Conservation (phyloP, 441 rosid species). For the Adansonia rubrostipa region DNA sequence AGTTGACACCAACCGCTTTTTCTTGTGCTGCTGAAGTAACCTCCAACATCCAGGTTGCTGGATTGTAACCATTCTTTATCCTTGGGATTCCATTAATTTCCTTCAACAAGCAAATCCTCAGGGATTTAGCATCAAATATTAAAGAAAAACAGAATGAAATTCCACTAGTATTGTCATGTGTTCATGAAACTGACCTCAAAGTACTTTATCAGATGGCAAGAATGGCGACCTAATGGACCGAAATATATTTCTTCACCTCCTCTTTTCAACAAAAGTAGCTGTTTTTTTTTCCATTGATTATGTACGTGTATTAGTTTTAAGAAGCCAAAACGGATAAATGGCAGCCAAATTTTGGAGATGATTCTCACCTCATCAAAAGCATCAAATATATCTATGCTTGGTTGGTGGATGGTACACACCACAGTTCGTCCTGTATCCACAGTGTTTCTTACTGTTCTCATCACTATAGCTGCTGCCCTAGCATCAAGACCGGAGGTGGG, state of each 20-base stretch:
- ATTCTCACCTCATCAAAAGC: slow-evolving; percentile 69
- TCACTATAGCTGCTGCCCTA: slow-evolving; percentile 73
- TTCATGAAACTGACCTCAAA: slow-evolving; percentile 54
- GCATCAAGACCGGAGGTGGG: slow-evolving; percentile 83
- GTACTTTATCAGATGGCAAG: slow-evolving; percentile 57
- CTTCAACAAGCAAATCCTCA: slow-evolving; percentile 34
- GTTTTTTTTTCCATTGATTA: slow-evolving; percentile 15
- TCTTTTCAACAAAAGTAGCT: slow-evolving; percentile 49
- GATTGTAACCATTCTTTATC: slow-evolving; percentile 64
- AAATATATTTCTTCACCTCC: slow-evolving; percentile 74
- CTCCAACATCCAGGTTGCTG: slow-evolving; percentile 81
- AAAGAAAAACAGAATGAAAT: neutral
- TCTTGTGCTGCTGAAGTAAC: slow-evolving; percentile 58
- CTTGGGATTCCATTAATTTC: slow-evolving; percentile 55
- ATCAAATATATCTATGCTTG: slow-evolving; percentile 73
- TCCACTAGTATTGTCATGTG: neutral
- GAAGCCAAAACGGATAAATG: neutral
- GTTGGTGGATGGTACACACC: slow-evolving; percentile 81
- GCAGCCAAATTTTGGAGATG: neutral
- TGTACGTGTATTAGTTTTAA: neutral
- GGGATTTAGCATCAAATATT: neutral
- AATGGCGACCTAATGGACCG: slow-evolving; percentile 67
- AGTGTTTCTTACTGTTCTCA: slow-evolving; percentile 74
- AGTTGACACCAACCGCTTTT: slow-evolving; percentile 46
- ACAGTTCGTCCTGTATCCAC: slow-evolving; percentile 77